Conservation (phyloP, 1,139 yeast species). For the Candida neerlandica region DNA sequence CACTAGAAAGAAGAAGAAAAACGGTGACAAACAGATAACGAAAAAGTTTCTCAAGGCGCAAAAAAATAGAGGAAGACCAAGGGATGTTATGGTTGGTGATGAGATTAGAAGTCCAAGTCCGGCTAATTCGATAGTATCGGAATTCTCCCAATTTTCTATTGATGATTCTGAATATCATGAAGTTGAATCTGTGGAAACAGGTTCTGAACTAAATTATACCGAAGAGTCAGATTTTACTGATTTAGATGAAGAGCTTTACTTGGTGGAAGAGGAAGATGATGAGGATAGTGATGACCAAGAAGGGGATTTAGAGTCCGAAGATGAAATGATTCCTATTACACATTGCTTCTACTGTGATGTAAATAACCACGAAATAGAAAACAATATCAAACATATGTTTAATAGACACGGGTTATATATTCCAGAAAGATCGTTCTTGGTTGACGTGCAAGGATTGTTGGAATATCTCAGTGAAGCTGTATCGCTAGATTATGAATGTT, state of each 20-base stretch:
- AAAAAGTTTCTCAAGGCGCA: conserved; percentile 20
- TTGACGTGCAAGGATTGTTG: conserved; percentile 48
- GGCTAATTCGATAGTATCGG: conserved; percentile 55
- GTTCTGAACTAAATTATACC: conserved; percentile 50
- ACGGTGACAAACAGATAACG: conserved; percentile 24
- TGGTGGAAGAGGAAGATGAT: conserved; percentile 18
- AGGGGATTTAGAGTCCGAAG: conserved; percentile 24
- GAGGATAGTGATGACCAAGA: conserved; percentile 32
- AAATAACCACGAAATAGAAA: conserved; percentile 41
- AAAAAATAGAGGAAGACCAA: conserved; percentile 17
- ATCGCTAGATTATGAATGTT: conserved; percentile 49
- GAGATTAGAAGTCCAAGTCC: conserved; percentile 50
- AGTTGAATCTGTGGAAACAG: conserved; percentile 40
- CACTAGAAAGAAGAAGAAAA: conserved; percentile 27
- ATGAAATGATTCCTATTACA: conserved; percentile 34
- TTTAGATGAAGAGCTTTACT: conserved; percentile 22
- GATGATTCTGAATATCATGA: conserved; percentile 47
- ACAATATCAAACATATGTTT: conserved; percentile 51
- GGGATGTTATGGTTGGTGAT: conserved; percentile 9
- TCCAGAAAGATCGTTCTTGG: conserved; percentile 48
- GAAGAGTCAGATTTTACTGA: conserved; percentile 47
- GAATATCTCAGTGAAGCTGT: conserved; percentile 46
- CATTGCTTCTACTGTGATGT: conserved; percentile 46
- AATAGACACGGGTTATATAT: conserved; percentile 51
- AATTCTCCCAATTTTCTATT: conserved; percentile 64